A percentile compares a stretch with the other conserved stretches of the same genome.
Evolutionary conservation across 2,329 filamentous ascomycete species (phyloP).

Genomic region (Calonectria hawksworthii): DNA sequence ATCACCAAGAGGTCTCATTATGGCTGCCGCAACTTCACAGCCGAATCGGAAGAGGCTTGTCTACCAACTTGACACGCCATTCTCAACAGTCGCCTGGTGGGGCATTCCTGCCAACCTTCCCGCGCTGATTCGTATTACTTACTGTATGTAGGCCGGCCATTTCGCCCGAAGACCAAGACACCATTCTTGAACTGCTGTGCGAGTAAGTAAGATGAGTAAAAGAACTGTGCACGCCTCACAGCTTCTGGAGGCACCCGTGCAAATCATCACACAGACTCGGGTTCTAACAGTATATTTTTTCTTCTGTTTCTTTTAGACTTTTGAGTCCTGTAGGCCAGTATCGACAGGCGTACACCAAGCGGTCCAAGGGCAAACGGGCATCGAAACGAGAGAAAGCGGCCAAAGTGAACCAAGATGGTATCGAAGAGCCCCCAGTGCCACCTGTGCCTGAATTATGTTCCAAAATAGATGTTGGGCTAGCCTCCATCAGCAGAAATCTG

Average conservation of each 20-base stretch:
- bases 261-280: not conserved
- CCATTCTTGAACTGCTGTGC: constrained; percentile 77
- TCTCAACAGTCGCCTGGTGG: constrained; percentile 72
- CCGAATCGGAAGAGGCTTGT: constrained; percentile 67
- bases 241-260: not conserved
- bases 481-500: constrained; percentile 72
- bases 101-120: constrained; percentile 21
- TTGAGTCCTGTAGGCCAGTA: constrained; percentile 75
- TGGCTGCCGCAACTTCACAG: constrained; percentile 44
- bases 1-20: constrained; percentile 21
- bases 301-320: constrained; percentile 61
- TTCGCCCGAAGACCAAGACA: constrained; percentile 69
- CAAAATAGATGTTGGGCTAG: constrained; percentile 75
- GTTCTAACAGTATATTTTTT: constrained; percentile 6
- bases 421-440: constrained; percentile 49
- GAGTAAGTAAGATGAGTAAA: constrained; percentile 59
- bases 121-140: not conserved
- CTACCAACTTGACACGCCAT: constrained; percentile 77
- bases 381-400: constrained; percentile 64
- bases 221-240: not conserved
- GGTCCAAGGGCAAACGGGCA: constrained; percentile 73
- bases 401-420: constrained; percentile 39
- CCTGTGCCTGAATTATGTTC: constrained; percentile 65
- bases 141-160: constrained; percentile 69
- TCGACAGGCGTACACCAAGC: constrained; percentile 64